Evolutionary conservation across 495 filamentous ascomycete species (phyloP).

Genomic region (Pseudevernia furfuracea): DNA sequence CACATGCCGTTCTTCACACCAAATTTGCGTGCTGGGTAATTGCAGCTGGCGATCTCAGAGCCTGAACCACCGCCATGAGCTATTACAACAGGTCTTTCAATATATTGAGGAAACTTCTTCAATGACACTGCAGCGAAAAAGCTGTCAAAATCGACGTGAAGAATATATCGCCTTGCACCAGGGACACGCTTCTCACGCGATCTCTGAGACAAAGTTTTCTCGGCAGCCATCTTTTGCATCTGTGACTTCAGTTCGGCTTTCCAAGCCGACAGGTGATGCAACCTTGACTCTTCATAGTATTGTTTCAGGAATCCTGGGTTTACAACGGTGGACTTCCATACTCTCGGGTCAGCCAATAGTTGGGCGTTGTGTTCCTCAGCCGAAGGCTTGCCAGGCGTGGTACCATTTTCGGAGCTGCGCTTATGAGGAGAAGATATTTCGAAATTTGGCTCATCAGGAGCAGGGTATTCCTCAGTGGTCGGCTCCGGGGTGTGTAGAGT

Average conservation of each 20-base stretch:
- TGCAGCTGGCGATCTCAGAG: conserved; percentile 95
- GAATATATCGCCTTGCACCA: conserved; percentile 69
- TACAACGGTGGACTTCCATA: conserved; percentile 74
- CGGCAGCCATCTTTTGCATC: conserved; percentile 67
- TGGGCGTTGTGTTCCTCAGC: conserved; percentile 87
- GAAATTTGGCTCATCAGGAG: neutral
- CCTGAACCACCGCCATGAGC: conserved; percentile 78
- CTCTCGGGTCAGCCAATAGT: conserved; percentile 70
- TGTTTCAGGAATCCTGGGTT: conserved; percentile 91
- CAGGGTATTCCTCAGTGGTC: neutral
- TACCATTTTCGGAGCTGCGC: conserved; percentile 24
- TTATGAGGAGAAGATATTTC: neutral
- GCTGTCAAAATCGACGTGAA: conserved; percentile 96
- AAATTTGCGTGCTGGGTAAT: conserved; percentile 78
- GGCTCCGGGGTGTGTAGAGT: neutral
- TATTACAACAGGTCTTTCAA: conserved; percentile 78
- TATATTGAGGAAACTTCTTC: conserved; percentile 63
- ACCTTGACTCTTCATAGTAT: conserved; percentile 84
- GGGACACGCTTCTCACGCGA: conserved; percentile 40
- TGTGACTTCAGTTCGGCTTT: conserved; percentile 86
- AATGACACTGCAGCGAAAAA: conserved; percentile 95
- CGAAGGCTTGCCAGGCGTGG: conserved; percentile 44
- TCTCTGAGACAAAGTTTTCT: conserved; percentile 52
- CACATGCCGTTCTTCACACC: conserved; percentile 98
- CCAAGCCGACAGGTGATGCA: conserved; percentile 93